These are phyloP conservation scores for Aspergillus sergii DNA, from an alignment of 2,329 filamentous ascomycete species.

Conservation along the genomic window DNA sequence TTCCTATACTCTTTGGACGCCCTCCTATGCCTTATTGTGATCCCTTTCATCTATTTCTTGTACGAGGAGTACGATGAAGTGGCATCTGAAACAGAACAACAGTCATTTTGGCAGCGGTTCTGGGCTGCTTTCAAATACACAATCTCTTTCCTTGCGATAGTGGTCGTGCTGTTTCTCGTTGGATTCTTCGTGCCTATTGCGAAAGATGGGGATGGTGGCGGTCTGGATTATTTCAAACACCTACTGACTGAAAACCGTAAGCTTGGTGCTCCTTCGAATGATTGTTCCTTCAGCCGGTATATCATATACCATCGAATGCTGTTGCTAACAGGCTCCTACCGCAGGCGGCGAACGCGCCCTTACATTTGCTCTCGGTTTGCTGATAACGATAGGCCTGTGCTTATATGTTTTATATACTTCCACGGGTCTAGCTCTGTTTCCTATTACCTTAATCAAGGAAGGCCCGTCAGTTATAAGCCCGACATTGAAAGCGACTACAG, in stretches of 20 bases:
- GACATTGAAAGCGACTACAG: slow-evolving; percentile 73
- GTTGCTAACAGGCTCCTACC: not conserved
- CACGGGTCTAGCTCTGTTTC: slow-evolving; percentile 82
- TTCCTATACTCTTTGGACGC: slow-evolving; percentile 89
- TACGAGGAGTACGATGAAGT: slow-evolving; percentile 97
- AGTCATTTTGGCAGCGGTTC: slow-evolving; percentile 71
- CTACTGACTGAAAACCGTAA: slow-evolving; percentile 78
- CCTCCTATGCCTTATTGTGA: slow-evolving; percentile 81
- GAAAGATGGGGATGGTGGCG: slow-evolving; percentile 65
- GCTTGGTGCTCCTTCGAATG: slow-evolving; percentile 29
- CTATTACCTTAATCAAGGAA: slow-evolving; percentile 88
- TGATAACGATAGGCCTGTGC: slow-evolving; percentile 82
- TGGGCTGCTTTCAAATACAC: slow-evolving; percentile 92
- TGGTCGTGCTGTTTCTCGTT: slow-evolving; percentile 78
- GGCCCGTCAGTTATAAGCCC: slow-evolving; percentile 84
- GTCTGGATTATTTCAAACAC: slow-evolving; percentile 89
- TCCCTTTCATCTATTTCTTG: slow-evolving; percentile 97
- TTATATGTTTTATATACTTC: slow-evolving; percentile 89
- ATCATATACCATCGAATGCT: not conserved
- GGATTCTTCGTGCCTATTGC: slow-evolving; percentile 92
- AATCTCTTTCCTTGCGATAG: slow-evolving; percentile 74
- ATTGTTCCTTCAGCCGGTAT: not conserved
- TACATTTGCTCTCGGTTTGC: slow-evolving; percentile 84
- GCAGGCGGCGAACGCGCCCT: slow-evolving; percentile 84
- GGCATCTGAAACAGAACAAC: slow-evolving; percentile 75